Percentiles rank a stretch among this genome's conserved stretches.
phyloP scores from a whole-genome alignment of 192 early-diverging fungal genomes.

The Coemansia sp. region DNA sequence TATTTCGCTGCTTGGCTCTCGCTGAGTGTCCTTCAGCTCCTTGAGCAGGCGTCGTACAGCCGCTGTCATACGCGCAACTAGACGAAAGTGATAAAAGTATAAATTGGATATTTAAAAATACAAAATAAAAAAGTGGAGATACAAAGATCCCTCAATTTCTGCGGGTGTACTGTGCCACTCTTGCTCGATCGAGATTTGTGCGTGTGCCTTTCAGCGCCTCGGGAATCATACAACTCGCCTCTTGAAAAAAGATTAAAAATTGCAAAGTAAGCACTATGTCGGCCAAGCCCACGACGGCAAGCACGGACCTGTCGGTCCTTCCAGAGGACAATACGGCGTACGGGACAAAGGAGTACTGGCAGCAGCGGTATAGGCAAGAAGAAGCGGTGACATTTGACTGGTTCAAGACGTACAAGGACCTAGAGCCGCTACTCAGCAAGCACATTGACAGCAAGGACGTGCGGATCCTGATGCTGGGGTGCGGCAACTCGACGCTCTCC shows the following conservation, averaged over 20 bases:
- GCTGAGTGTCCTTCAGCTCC: slow-evolving; percentile 59
- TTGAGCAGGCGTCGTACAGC: slow-evolving; percentile 60
- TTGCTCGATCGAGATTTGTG: no score
- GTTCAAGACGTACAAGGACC: slow-evolving; percentile 82
- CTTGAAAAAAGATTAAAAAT: no score
- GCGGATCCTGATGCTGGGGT: slow-evolving; percentile 82
- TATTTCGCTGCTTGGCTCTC: slow-evolving; percentile 28
- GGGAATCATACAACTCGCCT: no score
- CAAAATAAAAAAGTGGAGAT: no score
- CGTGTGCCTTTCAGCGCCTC: no score
- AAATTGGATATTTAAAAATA: no score
- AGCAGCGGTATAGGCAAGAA: slow-evolving; percentile 63
- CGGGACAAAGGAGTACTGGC: slow-evolving; percentile 80
- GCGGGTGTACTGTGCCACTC: no score
- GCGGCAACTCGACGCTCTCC: slow-evolving; percentile 81
- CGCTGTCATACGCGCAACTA: slow-evolving; percentile 52
- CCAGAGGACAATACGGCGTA: slow-evolving; percentile 73
- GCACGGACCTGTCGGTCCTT: slow-evolving; percentile 52
- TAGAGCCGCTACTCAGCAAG: slow-evolving; percentile 64
- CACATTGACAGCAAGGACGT: slow-evolving; percentile 59
- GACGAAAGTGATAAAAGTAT: no score
- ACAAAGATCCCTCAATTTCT: no score
- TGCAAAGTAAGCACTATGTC: no score
- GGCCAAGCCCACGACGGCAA: slow-evolving; percentile 10
- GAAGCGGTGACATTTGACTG: slow-evolving; percentile 74